Conservation (phyloP, 108 stramenopile species). For the Skeletonema menzelii region DNA sequence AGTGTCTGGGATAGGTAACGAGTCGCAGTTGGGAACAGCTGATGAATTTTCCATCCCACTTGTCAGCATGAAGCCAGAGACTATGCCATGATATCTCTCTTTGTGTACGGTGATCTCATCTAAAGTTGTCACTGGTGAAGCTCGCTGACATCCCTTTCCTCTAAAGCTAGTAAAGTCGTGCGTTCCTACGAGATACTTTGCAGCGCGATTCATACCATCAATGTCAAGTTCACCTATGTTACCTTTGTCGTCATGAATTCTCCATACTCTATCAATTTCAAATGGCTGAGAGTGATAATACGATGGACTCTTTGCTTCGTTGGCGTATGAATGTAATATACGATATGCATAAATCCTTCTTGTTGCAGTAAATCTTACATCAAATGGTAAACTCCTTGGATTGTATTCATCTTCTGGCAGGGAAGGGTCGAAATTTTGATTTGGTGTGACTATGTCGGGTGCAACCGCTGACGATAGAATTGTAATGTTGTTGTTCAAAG, state of each 20-base stretch:
- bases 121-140: constrained; percentile 67
- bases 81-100: constrained; percentile 34
- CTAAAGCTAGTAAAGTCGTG: constrained; percentile 86
- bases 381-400: constrained; percentile 63
- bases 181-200: constrained; percentile 56
- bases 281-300: constrained; percentile 58
- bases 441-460: constrained; percentile 31
- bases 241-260: constrained; percentile 40
- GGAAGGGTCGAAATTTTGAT: constrained; percentile 42
- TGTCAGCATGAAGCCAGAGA: constrained; percentile 20
- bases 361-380: constrained; percentile 81
- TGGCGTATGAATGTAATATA: constrained; percentile 45
- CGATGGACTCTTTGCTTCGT: constrained; percentile 12
- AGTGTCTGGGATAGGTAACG: constrained; percentile 17
- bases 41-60: background rate
- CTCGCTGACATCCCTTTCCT: constrained; percentile 62
- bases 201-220: constrained; percentile 70
- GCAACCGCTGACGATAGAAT: constrained; percentile 42
- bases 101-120: constrained; percentile 41
- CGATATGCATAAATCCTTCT: constrained; percentile 78
- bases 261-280: constrained; percentile 78
- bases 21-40: background rate
- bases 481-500: constrained; percentile 23
- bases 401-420: constrained; percentile 31
- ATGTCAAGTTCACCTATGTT: constrained; percentile 44